Evolutionary conservation across 495 filamentous ascomycete species (phyloP), one percentile per base, ranked within the genome.

Genomic region (Platismatia glauca): DNA sequence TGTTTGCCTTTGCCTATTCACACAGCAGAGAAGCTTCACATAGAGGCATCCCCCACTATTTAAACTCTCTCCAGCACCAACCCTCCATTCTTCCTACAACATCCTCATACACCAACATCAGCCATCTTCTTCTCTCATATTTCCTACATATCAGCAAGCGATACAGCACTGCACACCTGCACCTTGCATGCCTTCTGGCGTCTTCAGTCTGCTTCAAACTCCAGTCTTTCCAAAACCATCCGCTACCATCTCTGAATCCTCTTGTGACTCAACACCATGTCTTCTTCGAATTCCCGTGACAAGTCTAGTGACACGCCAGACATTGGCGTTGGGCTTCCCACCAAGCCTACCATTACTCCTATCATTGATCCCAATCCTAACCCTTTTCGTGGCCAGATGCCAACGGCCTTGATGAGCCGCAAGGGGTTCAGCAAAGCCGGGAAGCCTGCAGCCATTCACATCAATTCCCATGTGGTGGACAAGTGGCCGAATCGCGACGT

Each of bases 391-490:
- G 33, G 37, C 8, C 48, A 70, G 66, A 67, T 77, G 43, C 69
- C 72, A 2, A 68, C 59, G 7, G 61, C 72, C 27, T 69, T 66
- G 48, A 69, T 76, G 44, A 61, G 63, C 55, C 82, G 84, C 29
- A 78, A 77, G n/a, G 77, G 68, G 27, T 86, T 81, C 72, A 86
- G 84, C 64, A 75, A 72, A 0, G 71, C 74, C 16, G 92, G 89
- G 18, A 81, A 77, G 39, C 69, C 76, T 0, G 77, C 86, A 22
- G 74, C 75, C 11, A 69, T 97, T 9, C 68, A 73, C 0, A 72
- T 95, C 57, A 98, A 98, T 72, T 83, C 89, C 11, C 96, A 83
- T 73, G 77, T 79, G 0, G 82, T 96, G n/a, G 66, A 59, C 4
- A 67, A 74, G 61, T 81, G 76, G 37, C 81, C 83, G 0, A 80